Base-by-base conservation (phyloP, 805 yeast species). In the Zygosaccharomyces siamensis region DNA sequence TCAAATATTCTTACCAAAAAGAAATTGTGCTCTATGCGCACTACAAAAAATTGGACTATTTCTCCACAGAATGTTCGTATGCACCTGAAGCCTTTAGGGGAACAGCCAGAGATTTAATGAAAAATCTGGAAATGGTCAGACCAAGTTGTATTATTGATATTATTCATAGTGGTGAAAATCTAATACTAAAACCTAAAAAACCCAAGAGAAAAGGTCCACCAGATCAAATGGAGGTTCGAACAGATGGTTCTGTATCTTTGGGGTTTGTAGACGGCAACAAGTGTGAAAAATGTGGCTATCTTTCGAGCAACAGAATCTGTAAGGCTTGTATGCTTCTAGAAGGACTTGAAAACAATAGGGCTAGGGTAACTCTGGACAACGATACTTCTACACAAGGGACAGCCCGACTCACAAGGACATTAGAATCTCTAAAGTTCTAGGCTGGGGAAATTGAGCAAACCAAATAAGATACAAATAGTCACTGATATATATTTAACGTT, bases 61-160 rank as follows among this genome's bases (percentile, higher is more conserved):
- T 93, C 65, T 86, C 96, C 7, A 93, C 99, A 0, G 99, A 93
- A 62, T 93, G 99, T 66, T 84, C 97, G 0, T 93, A 93, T 70
- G 96, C 99, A 0, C 98, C 99, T 1, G 99, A 93, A 65, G 98
- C 99, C 0, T 93, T 93, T 62, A 75, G 99, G 56, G 99, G 99
- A 16, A 93, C 98, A 0, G 97, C 99, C 0, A 78, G 99, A 62
- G 89, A 89, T 50, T 73, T 93, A 24, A 81, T 93, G 75, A 93
- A 93, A 68, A 86, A 89, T 55, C 71, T 93, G 37, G 99, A 93
- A 63, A 80, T 92, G 3, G 82, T 90, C 1, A 77, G 97, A 58
- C 97, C 99, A 12, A 83, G 93, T 32, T 85, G 97, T 61, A 93
- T 93, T 48, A 80, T 93, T 65, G 99, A 93, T 69, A 87, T 93